phyloP scores from a whole-genome alignment of 768 basidiomycete genomes.

The Tricholoma sp. region DNA sequence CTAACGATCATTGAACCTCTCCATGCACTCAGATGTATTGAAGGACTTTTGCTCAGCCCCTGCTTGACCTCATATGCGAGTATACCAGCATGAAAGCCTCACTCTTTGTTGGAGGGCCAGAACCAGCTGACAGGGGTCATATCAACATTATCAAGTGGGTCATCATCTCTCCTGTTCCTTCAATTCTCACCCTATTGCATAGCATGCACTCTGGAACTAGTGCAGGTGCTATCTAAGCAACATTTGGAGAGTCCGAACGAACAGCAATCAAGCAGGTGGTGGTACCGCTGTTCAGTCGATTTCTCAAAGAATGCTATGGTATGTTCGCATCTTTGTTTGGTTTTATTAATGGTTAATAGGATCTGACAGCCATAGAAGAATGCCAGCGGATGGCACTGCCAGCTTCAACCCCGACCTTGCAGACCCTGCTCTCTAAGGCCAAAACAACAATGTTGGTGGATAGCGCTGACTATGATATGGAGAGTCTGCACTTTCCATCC shows the following conservation, averaged over 20 bases:
- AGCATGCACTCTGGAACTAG: constrained; percentile 18
- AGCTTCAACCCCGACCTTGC: too few species aligned
- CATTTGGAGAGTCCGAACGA: constrained; percentile 13
- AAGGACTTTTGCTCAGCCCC: constrained; percentile 4
- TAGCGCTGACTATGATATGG: too few species aligned
- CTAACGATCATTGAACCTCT: too few species aligned
- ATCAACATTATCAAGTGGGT: background rate
- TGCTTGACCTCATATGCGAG: constrained; percentile 6
- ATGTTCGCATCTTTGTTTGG: background rate
- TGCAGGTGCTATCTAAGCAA: constrained; percentile 11
- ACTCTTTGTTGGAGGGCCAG: background rate
- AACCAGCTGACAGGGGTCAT: background rate
- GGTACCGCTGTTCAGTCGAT: constrained; percentile 13
- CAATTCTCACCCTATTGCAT: background rate
- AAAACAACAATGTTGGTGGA: too few species aligned
- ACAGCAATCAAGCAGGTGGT: constrained; percentile 7
- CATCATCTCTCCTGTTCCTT: background rate
- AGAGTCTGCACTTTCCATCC: too few species aligned
- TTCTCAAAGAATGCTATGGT: constrained; percentile 9
- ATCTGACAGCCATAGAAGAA: background rate
- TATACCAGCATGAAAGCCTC: background rate
- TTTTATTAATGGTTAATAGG: background rate
- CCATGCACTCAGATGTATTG: too few species aligned
- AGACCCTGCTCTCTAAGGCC: too few species aligned
- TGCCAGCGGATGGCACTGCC: background rate